Conservation (phyloP, 1,284 basidiomycete genomes). For the Wallemia ichthyophaga region DNA sequence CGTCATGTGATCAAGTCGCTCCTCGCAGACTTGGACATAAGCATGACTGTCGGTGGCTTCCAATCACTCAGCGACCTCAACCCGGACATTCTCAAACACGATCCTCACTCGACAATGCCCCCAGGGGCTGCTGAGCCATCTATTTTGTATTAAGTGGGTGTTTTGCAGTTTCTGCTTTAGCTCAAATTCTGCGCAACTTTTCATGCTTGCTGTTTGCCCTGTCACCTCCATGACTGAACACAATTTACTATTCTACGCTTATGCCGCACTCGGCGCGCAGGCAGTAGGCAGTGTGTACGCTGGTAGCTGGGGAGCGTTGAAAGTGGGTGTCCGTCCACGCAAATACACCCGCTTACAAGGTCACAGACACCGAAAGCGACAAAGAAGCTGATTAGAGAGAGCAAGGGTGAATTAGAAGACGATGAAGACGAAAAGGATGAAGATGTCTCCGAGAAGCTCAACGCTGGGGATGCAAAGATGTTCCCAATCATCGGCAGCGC, state of each 20-base stretch:
- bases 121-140: not conserved
- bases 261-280: not conserved
- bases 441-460: constrained; percentile 26
- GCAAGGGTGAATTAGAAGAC: constrained; percentile 10
- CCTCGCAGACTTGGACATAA: constrained; percentile 30
- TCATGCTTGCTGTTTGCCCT: not conserved
- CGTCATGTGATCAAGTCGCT: constrained; percentile 31
- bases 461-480: constrained; percentile 35
- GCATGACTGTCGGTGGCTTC: constrained; percentile 12
- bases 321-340: not conserved
- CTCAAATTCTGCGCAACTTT: too few relatives aligned
- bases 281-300: not conserved
- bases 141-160: not conserved
- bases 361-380: constrained; percentile 1
- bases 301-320: not conserved
- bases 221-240: not conserved
- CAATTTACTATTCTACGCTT: not conserved
- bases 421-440: constrained; percentile 23
- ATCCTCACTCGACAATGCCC: not conserved
- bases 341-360: not conserved
- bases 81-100: not conserved
- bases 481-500: constrained; percentile 35
- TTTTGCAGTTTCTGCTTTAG: too few relatives aligned
- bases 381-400: not conserved
- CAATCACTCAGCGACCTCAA: not conserved